phyloP scores from a whole-genome alignment of 305 asterid genomes.

The Fraxinus xanthoxyloides region DNA sequence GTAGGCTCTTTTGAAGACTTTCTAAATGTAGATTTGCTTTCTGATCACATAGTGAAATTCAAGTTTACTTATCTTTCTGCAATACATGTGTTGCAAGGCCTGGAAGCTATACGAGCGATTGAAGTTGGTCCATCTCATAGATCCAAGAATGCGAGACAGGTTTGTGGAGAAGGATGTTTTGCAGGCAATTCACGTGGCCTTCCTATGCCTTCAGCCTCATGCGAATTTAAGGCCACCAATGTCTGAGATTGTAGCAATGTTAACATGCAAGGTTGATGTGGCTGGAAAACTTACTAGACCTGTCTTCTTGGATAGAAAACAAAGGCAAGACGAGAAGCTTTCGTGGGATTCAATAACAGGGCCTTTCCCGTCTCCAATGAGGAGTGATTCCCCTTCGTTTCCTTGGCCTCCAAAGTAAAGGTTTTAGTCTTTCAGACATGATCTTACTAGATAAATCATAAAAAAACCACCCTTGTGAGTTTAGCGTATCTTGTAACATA shows the following conservation, averaged over 20 bases:
- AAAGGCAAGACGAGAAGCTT: constrained; percentile 31
- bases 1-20: constrained; percentile 28
- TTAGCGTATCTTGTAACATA: constrained; percentile 15
- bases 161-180: constrained; percentile 43
- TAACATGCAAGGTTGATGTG: constrained; percentile 53
- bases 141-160: constrained; percentile 46
- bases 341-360: constrained; percentile 60
- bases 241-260: constrained; percentile 74
- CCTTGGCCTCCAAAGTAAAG: constrained; percentile 30
- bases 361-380: constrained; percentile 53
- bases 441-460: background rate
- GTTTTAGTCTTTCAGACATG: background rate
- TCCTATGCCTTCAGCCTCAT: constrained; percentile 59
- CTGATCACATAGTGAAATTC: background rate
- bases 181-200: constrained; percentile 52
- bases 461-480: background rate
- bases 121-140: constrained; percentile 52
- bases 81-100: constrained; percentile 37
- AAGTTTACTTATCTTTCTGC: constrained; percentile 16
- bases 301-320: constrained; percentile 49
- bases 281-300: constrained; percentile 46
- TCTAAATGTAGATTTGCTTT: constrained; percentile 7
- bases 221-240: constrained; percentile 69
- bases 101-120: constrained; percentile 70
- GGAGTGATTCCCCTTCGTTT: constrained; percentile 49